Percentiles rank a stretch among this genome's conserved stretches.
phyloP scores from a whole-genome alignment of 257 asterid genomes.

The Verbascum thapsus region DNA sequence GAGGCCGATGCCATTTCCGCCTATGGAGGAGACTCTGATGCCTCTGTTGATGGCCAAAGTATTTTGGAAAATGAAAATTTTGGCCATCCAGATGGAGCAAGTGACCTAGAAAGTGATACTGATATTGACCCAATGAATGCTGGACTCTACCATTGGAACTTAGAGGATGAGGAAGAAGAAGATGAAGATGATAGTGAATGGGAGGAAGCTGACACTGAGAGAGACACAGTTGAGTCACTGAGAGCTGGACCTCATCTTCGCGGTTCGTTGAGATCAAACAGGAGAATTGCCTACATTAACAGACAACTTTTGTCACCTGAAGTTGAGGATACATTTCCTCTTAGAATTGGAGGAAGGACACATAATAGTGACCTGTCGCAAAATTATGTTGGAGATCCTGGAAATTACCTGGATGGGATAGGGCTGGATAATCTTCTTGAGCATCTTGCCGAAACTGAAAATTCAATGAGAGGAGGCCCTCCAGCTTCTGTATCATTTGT shows the following conservation, averaged over 20 bases:
- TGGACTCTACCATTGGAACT: slow-evolving; percentile 69
- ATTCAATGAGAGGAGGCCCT: slow-evolving; percentile 71
- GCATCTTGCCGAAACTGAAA: slow-evolving; percentile 62
- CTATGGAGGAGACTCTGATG: slow-evolving; percentile 76
- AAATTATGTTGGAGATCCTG: slow-evolving; percentile 39
- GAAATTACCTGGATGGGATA: slow-evolving; percentile 53
- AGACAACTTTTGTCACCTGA: slow-evolving; percentile 44
- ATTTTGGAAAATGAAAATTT: slow-evolving; percentile 51
- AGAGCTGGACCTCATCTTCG: slow-evolving; percentile 36
- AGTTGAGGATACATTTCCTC: slow-evolving; percentile 36
- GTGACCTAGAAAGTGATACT: slow-evolving; percentile 67
- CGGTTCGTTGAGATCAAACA: slow-evolving; percentile 30
- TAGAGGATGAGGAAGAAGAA: slow-evolving; percentile 57
- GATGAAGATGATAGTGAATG: slow-evolving; percentile 49
- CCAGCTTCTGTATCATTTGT: slow-evolving; percentile 72
- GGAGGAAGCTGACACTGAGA: slow-evolving; percentile 64
- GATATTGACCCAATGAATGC: slow-evolving; percentile 97
- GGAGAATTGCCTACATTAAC: slow-evolving; percentile 31
- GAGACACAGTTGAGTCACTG: slow-evolving; percentile 35
- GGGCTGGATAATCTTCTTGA: slow-evolving; percentile 60
- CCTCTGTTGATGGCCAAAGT: slow-evolving; percentile 65
- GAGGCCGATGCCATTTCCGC: slow-evolving; percentile 67
- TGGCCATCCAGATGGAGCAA: slow-evolving; percentile 47
- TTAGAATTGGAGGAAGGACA: slow-evolving; percentile 37
- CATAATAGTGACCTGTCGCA: slow-evolving; percentile 31